Evolutionary conservation across 78 protist genomes (phyloP), one percentile per base, ranked within the genome.

Genomic region (Dictyostelium firmibasis): DNA sequence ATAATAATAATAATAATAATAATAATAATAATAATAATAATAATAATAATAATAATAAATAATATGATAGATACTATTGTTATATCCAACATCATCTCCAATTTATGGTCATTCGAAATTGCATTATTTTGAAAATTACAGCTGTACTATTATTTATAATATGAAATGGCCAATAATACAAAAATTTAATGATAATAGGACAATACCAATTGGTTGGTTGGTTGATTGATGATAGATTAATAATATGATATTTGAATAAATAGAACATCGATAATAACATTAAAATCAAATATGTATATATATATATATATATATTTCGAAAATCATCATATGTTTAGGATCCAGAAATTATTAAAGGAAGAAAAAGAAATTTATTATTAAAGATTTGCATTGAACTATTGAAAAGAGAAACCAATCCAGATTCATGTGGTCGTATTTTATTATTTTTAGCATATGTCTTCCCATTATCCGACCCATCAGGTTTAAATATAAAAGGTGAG

Each of bases 401-500:
- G 72, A 60, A 81, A 35, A 89, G 85, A 31, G 72, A 86, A 44
- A 47, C 94, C 25, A 89, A 89, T 20, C 94, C 94, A 69, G 94
- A 89, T 36, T 47, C 88, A 23, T 89, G 94, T 81, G 94, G 94
- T 25, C 41, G 94, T n/a, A 81, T 89, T 23, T 70, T 89, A 27
- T 64, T 89, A 18, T 89, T 89, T 81, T 53, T 89, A 57, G 78
- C 94, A 38, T 81, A 81, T 70, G 81, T 89, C 18, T 64, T 89
- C 50, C 94, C 94, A 70, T n/a, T 89, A 57, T 89, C 83, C 0
- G 94, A 89, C 50, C 94, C 94, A 41, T 81, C 87, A 29, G 94
- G 94, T 69, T 53, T 89, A 43, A 89, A 89, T 60, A 43, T 62
- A 11, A 89, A 89, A 27, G 67, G 82, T 44, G 77, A 77, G 14